Conservation (phyloP, 2,329 filamentous ascomycete genomes). For the Colletotrichum nymphaeae region DNA sequence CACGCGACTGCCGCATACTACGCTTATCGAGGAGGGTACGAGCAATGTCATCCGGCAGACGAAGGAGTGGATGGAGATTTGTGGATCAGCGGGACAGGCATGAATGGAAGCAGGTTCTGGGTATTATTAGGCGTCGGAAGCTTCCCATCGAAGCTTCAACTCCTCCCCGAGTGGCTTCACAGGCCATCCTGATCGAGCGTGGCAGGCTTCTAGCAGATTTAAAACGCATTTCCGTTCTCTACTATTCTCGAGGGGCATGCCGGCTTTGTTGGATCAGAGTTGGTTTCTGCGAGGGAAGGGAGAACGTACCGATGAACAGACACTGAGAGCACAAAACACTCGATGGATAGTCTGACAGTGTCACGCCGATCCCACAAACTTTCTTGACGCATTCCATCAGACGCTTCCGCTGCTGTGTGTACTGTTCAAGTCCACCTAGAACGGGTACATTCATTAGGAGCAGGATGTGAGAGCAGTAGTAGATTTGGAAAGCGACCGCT, state of each 20-base stretch:
- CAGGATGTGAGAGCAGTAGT: conserved; percentile 37
- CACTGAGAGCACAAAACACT: conserved; percentile 41
- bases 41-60: conserved; percentile 35
- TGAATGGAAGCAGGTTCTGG: background rate
- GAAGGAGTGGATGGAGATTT: conserved; percentile 26
- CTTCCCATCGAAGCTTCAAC: conserved; percentile 15
- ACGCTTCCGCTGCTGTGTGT: conserved; percentile 35
- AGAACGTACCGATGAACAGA: conserved; percentile 36
- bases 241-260: conserved; percentile 17
- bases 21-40: conserved; percentile 53
- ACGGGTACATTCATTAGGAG: conserved; percentile 36
- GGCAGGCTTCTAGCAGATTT: conserved; percentile 9
- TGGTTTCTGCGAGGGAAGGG: background rate
- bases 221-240: conserved; percentile 8
- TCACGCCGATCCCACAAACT: conserved; percentile 40
- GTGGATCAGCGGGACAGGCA: conserved; percentile 12
- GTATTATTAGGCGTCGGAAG: background rate
- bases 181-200: conserved; percentile 24
- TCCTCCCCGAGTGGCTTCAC: conserved; percentile 23
- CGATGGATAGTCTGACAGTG: conserved; percentile 38
- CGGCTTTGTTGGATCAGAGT: conserved; percentile 8
- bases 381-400: conserved; percentile 38
- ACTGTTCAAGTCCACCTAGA: conserved; percentile 35
- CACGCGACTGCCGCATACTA: conserved; percentile 40
- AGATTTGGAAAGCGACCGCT: conserved; percentile 38